These are phyloP conservation scores for Stephania yunnanensis DNA, from an alignment of 164 flowering plant genomes.

Conservation along the genomic window DNA sequence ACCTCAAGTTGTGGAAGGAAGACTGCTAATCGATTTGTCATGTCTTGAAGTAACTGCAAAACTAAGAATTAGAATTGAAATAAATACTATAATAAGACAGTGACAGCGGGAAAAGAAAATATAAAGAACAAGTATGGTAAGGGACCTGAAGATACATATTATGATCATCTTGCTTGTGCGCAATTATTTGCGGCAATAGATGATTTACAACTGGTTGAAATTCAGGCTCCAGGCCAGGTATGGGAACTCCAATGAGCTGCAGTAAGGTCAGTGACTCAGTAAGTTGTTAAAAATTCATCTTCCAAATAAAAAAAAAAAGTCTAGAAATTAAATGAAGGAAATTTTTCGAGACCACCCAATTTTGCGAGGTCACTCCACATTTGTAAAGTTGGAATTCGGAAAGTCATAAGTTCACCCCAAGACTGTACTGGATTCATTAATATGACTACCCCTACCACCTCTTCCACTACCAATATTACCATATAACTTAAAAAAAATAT, in stretches of 20 bases:
- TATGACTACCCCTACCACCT: neutral
- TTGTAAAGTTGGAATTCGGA: neutral
- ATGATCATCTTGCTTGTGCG: conserved; percentile 68
- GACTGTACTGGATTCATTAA: neutral
- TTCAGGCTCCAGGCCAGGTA: conserved; percentile 78
- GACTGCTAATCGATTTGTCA: conserved; percentile 54
- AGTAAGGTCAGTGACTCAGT: conserved; percentile 4
- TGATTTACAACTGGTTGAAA: conserved; percentile 83
- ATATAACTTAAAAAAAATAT: neutral
- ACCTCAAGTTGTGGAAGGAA: conserved; percentile 97
- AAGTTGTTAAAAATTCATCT: neutral
- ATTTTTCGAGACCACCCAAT: neutral
- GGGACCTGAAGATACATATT: conserved; percentile 85
- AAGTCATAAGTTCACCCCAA: neutral
- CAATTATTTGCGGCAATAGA: conserved; percentile 68
- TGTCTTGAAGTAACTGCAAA: conserved; percentile 88
- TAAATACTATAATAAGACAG: conserved; percentile 14
- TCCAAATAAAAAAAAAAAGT: neutral
- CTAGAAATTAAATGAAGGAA: neutral
- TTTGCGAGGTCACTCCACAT: neutral
- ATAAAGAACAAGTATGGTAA: conserved; percentile 6
- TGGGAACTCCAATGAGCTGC: conserved; percentile 81
- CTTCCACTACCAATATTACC: neutral
- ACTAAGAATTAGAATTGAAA: conserved; percentile 30
- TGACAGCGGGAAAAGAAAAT: neutral